Evolutionary conservation across 305 asterid genomes (phyloP).

Genomic region (Ruellia speciosa): DNA sequence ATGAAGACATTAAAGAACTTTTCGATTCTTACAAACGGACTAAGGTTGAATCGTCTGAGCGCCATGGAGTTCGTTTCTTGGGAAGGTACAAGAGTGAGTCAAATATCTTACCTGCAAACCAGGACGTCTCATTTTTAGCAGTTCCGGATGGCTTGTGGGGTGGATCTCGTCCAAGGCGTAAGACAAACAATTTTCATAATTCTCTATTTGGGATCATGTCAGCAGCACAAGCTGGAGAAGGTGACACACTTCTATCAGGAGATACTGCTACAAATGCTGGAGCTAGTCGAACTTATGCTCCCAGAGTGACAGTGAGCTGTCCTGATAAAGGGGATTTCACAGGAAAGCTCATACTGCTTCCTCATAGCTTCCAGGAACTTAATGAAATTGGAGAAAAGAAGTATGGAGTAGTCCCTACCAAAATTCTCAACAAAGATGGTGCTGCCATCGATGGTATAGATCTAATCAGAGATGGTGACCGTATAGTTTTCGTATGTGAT

Average conservation of each 20-base stretch:
- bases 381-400: slow-evolving; percentile 35
- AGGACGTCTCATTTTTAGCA: slow-evolving; percentile 29
- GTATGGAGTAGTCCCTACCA: slow-evolving; percentile 37
- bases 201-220: slow-evolving; percentile 69
- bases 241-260: slow-evolving; percentile 27
- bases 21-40: slow-evolving; percentile 32
- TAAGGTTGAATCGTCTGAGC: slow-evolving; percentile 23
- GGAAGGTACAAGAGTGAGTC: slow-evolving; percentile 71
- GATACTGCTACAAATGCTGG: slow-evolving; percentile 16
- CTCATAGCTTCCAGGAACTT: slow-evolving; percentile 44
- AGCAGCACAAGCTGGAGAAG: slow-evolving; percentile 39
- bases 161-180: slow-evolving; percentile 44
- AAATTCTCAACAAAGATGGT: slow-evolving; percentile 43
- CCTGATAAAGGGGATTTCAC: slow-evolving; percentile 59
- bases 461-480: slow-evolving; percentile 72
- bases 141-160: slow-evolving; percentile 41
- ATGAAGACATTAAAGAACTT: slow-evolving; percentile 53
- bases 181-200: slow-evolving; percentile 42
- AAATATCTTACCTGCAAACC: slow-evolving; percentile 30
- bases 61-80: slow-evolving; percentile 55
- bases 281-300: slow-evolving; percentile 17
- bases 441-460: slow-evolving; percentile 51
- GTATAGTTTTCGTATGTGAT: slow-evolving; percentile 41
- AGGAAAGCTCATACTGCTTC: slow-evolving; percentile 56
- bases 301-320: slow-evolving; percentile 62